Conservation (phyloP, 805 yeast genomes). For the Yamadazyma laniorum region DNA sequence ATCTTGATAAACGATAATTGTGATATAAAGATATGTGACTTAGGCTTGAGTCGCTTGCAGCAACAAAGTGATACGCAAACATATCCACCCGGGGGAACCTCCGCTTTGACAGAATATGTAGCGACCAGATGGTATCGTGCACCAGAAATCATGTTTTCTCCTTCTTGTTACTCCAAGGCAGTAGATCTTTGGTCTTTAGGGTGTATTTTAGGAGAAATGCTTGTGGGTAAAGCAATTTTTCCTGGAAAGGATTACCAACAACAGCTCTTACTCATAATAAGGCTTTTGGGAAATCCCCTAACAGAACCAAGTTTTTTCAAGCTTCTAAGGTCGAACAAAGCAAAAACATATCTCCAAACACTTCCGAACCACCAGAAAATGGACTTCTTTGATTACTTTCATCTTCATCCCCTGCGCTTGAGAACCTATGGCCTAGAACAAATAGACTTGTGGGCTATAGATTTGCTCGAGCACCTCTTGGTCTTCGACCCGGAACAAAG, state of each 20-base stretch:
- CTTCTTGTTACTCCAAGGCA: conserved; percentile 70
- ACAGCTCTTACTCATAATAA: conserved; percentile 64
- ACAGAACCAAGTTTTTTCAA: conserved; percentile 15
- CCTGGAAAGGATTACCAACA: conserved; percentile 76
- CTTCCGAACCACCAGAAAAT: conserved; percentile 21
- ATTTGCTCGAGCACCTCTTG: conserved; percentile 59
- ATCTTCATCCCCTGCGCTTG: conserved; percentile 21
- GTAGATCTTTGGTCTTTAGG: conserved; percentile 83
- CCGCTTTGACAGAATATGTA: conserved; percentile 73
- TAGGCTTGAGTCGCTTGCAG: conserved; percentile 64
- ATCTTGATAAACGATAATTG: conserved; percentile 65
- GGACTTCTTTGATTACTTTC: conserved; percentile 19
- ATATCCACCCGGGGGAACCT: conserved; percentile 17
- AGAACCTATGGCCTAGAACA: conserved; percentile 13
- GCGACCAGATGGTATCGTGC: conserved; percentile 87
- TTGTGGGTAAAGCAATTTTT: conserved; percentile 59
- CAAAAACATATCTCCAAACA: conserved; percentile 23
- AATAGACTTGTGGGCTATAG: conserved; percentile 28
- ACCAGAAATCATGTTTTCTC: conserved; percentile 77
- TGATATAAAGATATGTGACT: conserved; percentile 75
- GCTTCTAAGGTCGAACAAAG: conserved; percentile 24
- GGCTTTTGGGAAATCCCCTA: conserved; percentile 66
- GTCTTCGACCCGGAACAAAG: conserved; percentile 85
- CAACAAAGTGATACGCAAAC: conserved; percentile 1
- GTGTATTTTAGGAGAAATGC: conserved; percentile 71